Base-by-base conservation (phyloP, 202 grass and related monocot genomes). In the Sporobolus alterniflorus region DNA sequence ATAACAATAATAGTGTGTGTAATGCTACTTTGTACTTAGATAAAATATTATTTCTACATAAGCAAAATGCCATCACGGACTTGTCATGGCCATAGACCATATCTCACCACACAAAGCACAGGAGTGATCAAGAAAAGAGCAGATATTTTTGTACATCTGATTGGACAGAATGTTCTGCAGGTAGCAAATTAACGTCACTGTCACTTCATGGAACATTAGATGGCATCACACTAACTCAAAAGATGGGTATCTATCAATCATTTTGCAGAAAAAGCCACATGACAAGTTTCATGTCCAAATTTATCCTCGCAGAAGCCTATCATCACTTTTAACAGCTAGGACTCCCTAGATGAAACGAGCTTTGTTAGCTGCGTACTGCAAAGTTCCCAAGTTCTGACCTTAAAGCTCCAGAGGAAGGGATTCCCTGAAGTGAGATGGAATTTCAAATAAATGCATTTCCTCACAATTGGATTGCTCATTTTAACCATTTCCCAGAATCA, bases 111-210 rank as follows among this genome's bases (percentile, higher is more conserved):
- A n/a, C n/a, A n/a, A 74, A 74, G 69, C 68, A 75, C 12, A 26
- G 8, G 5, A 61, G 39, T 60, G 66, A 28, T 26, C 68, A 33
- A 0, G 21, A 55, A 17, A 72, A 79, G 32, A 61, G 11, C 7
- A 50, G 8, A 78, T 47, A 33, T 73, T 62, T 79, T 40, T 64
- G 29, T 64, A 55, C n/a, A 26, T 69, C 28, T 75, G 69, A 75
- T 83, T 90, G 83, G 68, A 73, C 43, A 80, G 52, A 75, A 18
- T 56, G 84, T 87, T 87, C 83, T 69, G 75, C 80, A 59, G 75
- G 22, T 80, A 9, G 70, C 11, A 80, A 70, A 76, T 78, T 50
- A 41, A 70, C 28, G 74, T 87, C 74, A 83, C 62, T 80, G 75
- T 57, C 80, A 80, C 39, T 26, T 26, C 8, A 70, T 32, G 51